Evolutionary conservation across 495 filamentous ascomycete genomes (phyloP).

Genomic region (Cairneyella variabilis): DNA sequence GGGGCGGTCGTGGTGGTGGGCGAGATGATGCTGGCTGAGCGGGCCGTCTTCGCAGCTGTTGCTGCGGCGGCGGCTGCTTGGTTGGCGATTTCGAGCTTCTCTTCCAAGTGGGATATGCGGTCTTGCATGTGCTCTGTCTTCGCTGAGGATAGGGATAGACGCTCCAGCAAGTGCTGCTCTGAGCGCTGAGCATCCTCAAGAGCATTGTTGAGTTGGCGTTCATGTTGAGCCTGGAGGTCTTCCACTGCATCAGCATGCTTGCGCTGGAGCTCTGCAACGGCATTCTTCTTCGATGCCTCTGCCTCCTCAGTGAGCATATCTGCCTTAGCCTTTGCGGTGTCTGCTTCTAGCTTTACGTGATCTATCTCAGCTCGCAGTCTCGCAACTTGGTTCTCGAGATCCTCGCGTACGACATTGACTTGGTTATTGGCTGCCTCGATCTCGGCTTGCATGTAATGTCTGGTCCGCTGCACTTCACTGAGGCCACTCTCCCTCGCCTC

Average conservation of each 20-base stretch:
- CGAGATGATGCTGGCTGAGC: constrained; percentile 20
- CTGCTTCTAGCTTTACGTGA: constrained; percentile 64
- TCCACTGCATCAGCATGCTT: constrained; percentile 72
- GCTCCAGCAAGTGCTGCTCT: constrained; percentile 65
- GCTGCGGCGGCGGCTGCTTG: constrained; percentile 86
- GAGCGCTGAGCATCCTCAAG: constrained; percentile 67
- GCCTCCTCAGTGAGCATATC: constrained; percentile 78
- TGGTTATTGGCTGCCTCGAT: constrained; percentile 77
- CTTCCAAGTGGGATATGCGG: constrained; percentile 74
- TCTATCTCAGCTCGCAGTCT: constrained; percentile 68
- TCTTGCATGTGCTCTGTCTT: constrained; percentile 79
- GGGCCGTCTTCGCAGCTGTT: constrained; percentile 67
- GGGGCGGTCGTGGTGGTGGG: constrained; percentile 24
- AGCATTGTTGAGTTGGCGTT: constrained; percentile 65
- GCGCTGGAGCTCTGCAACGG: constrained; percentile 62
- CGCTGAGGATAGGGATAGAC: constrained; percentile 70
- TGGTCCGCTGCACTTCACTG: constrained; percentile 72
- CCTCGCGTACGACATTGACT: constrained; percentile 71
- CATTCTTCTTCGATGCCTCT: constrained; percentile 54
- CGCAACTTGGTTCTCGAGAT: constrained; percentile 69
- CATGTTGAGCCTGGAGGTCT: constrained; percentile 63
- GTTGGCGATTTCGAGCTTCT: constrained; percentile 86
- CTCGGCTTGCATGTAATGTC: constrained; percentile 73
- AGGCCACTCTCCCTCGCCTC: constrained; percentile 74
- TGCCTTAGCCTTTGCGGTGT: constrained; percentile 67